Evolutionary conservation across 805 yeast species (phyloP).

Genomic region (Monosporozyma unispora): DNA sequence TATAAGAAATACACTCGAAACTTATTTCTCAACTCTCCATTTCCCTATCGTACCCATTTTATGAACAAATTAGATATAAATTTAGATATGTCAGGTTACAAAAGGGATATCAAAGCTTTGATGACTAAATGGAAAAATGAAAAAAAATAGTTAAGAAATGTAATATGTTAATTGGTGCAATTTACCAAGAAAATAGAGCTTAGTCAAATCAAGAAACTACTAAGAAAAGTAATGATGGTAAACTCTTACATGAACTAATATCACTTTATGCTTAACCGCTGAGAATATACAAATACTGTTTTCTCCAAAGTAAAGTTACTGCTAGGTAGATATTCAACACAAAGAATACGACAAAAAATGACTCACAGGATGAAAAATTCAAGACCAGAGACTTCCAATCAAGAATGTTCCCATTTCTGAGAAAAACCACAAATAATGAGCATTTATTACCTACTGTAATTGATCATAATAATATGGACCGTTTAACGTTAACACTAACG

Average conservation of each 20-base stretch:
- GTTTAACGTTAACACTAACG: background rate
- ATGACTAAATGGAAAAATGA: background rate
- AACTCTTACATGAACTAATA: background rate
- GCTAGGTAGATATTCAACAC: background rate
- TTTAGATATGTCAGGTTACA: no score
- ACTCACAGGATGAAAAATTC: background rate
- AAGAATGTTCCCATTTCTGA: constrained; percentile 18
- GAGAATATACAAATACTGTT: constrained; percentile 18
- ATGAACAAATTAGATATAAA: no score
- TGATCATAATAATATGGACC: background rate
- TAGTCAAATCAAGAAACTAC: background rate
- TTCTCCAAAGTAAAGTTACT: constrained; percentile 4
- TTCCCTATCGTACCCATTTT: no score
- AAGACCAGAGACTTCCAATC: constrained; percentile 12
- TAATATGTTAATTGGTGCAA: background rate
- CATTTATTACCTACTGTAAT: background rate
- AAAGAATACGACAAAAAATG: background rate
- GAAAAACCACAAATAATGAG: background rate
- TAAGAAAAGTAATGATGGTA: background rate
- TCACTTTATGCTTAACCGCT: constrained; percentile 9
- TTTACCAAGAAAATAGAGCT: background rate
- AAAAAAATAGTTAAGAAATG: background rate
- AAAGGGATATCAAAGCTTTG: no score
- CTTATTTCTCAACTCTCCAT: no score
- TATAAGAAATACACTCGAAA: no score